Base-by-base conservation (phyloP, 352 stramenopile species). In the Hyaloperonospora arabidopsidis region DNA sequence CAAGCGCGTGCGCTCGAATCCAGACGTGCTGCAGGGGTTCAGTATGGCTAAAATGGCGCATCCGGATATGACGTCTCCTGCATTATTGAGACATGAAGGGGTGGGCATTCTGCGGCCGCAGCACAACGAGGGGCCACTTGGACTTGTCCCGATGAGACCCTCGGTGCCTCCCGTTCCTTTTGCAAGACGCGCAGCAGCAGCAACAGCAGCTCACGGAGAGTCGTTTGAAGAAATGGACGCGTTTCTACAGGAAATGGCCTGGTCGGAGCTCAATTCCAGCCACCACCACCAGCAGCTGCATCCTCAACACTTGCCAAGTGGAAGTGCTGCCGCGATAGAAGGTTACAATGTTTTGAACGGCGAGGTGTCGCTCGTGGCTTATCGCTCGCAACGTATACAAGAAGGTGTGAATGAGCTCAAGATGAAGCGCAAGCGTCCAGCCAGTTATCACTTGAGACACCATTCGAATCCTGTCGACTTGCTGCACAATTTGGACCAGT, bases 401-500 rank as follows among this genome's bases (percentile, higher is more conserved):
- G 72, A 76, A 21, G 75, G 72, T 44, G 64, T 86, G 32, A 81
- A 86, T 14, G 74, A 84, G 55, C 68, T 85, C 58, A 83, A 86
- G 59, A 87, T 89, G 77, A 89, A 89, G 56, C 79, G 77, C 38
- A 89, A 89, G 48, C 76, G 79, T 5, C 70, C 79, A 0, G 55
- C 64, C 18, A 69, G 54, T 45, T 66, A 79, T 47, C 79, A 89
- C 57, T 61, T 67, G 50, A 71, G 79, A 2, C 71, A 83, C 53
- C 76, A 86, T 69, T 87, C 79, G 48, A 89, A 87, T 52, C 79
- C 79, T 6, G 77, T 89, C n/a, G 76, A 86, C 45, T 34, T 89
- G 54, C 68, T 89, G 15, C 71, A 89, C 52, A 89, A 89, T 41
- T 49, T 89, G 29, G 79, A 89, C 54, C 76, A 87, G 49, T 85